phyloP scores from a whole-genome alignment of 2,329 filamentous ascomycete species.

The Anthostomella pinea region DNA sequence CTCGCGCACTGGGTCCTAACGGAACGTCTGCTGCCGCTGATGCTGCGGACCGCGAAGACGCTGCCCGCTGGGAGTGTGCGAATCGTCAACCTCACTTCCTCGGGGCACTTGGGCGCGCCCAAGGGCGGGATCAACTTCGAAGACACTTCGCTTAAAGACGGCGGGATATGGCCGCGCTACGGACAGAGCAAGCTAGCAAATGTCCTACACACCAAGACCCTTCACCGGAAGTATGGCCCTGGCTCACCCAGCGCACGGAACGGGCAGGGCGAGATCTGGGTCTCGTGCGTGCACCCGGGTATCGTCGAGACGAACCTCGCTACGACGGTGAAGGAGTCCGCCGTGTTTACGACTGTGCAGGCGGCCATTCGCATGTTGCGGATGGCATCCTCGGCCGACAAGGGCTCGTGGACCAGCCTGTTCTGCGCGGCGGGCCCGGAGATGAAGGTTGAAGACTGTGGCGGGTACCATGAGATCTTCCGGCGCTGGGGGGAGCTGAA shows the following conservation, averaged over 20 bases:
- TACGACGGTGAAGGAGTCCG: constrained; percentile 10
- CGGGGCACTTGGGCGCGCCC: constrained; percentile 26
- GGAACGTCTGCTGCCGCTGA: constrained; percentile 35
- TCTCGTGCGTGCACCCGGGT: constrained; percentile 39
- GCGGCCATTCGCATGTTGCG: constrained; percentile 20
- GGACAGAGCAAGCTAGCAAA: constrained; percentile 47
- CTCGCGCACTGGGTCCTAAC: constrained; percentile 42
- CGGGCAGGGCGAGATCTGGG: constrained; percentile 37
- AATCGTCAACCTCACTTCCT: constrained; percentile 30
- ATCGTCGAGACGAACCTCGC: constrained; percentile 33
- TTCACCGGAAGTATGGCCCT: constrained; percentile 35
- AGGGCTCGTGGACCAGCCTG: constrained; percentile 35
- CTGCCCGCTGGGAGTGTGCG: constrained; percentile 23
- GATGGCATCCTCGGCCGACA: constrained; percentile 27
- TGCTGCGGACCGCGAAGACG: constrained; percentile 30
- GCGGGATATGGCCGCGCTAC: constrained; percentile 32
- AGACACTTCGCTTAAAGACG: constrained; percentile 18
- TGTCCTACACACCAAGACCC: constrained; percentile 38
- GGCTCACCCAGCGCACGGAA: constrained; percentile 25
- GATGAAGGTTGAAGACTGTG: constrained; percentile 37
- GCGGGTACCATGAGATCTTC: constrained; percentile 33
- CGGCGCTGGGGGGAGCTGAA: constrained; percentile 28
- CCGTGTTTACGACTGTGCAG: constrained; percentile 5
- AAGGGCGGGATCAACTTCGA: constrained; percentile 25
- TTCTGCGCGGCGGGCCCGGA: constrained; percentile 35